Base-by-base conservation (phyloP, 305 asterid genomes). In the Ajuga reptans region DNA sequence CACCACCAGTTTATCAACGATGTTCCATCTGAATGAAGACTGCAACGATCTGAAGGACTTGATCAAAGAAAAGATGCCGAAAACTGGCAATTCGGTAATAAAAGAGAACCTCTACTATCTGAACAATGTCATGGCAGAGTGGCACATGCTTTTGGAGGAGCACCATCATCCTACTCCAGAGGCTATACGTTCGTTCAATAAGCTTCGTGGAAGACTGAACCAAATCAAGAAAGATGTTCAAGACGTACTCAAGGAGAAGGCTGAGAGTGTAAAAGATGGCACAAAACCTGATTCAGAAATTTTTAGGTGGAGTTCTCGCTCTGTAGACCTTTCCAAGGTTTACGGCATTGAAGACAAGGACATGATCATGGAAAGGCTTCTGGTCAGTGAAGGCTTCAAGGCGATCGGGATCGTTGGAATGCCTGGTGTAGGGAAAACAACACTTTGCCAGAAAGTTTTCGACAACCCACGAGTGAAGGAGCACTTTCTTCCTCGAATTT, bases 401-500 rank as follows among this genome's bases (percentile, higher is more conserved):
- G 74, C 73, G 1, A 53, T 80, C 17, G 85, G 84, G 45, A 62
- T 82, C 29, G 72, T 72, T 3, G 89, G 89, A 36, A 69, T 78
- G 80, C 53, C 84, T 0, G 89, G 89, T 2, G 82, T 82, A 1
- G 87, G 89, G 3, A 84, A 84, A 45, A 82, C 86, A 5, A 75
- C 81, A 6, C 81, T 84, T 24, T 76, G 77, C 65, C 86, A 80
- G 60, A 46, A 74, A n/a, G 71, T 60, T 10, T 78, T 80, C 75
- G 56, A 66, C 50, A 58, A 66, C 21, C 5, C 18, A 43, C 27
- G 58, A 39, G 83, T 82, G 72, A 76, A 64, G 79, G 27, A 64
- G 0, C 71, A 80, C 41, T 80, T 82, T 12, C 66, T 54, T 12
- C 81, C 83, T 36, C 74, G 79, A 34, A 77, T 80, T 6, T 84